A percentile compares a stretch with the other conserved stretches of the same genome.
These are phyloP conservation scores for Hymenoscyphus fructigenus DNA, from an alignment of 2,329 filamentous ascomycete species.

Conservation along the genomic window DNA sequence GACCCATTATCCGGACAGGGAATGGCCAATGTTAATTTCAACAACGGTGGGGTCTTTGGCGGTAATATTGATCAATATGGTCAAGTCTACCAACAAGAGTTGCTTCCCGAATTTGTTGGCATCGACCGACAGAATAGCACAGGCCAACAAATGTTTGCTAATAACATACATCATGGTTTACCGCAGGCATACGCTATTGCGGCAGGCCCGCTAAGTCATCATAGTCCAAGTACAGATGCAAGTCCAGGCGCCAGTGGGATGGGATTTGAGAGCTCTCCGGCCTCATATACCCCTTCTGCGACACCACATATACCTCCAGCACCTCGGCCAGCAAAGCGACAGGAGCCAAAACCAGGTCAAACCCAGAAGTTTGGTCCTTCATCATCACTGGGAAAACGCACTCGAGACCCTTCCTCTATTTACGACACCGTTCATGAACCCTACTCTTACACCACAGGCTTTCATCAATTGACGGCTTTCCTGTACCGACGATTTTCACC, in stretches of 20 bases:
- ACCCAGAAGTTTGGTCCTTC: slow-evolving; percentile 31
- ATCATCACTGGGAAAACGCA: slow-evolving; percentile 47
- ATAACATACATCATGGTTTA: slow-evolving; percentile 59
- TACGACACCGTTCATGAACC: slow-evolving; percentile 89
- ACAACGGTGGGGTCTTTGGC: slow-evolving; percentile 31
- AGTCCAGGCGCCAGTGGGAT: slow-evolving; percentile 57
- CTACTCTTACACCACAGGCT: slow-evolving; percentile 86
- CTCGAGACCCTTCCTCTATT: slow-evolving; percentile 75
- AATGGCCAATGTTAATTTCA: slow-evolving; percentile 37
- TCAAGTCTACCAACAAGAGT: slow-evolving; percentile 47
- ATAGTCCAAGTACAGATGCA: slow-evolving; percentile 63
- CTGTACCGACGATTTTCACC: slow-evolving; percentile 76
- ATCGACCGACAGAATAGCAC: slow-evolving; percentile 46
- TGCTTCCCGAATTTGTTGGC: slow-evolving; percentile 54
- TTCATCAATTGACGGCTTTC: slow-evolving; percentile 82
- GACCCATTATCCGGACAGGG: slow-evolving; percentile 57
- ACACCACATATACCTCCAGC: slow-evolving; percentile 25
- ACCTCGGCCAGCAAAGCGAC: slow-evolving; percentile 32
- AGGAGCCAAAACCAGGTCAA: slow-evolving; percentile 28
- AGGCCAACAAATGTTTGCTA: slow-evolving; percentile 34
- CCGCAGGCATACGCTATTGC: slow-evolving; percentile 66
- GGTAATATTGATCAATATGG: slow-evolving; percentile 44
- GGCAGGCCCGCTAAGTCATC: slow-evolving; percentile 59
- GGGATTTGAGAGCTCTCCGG: slow-evolving; percentile 56
- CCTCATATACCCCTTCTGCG: slow-evolving; percentile 32